Conservation (phyloP, 345 rosid species). For the Euphorbia lathyris region DNA sequence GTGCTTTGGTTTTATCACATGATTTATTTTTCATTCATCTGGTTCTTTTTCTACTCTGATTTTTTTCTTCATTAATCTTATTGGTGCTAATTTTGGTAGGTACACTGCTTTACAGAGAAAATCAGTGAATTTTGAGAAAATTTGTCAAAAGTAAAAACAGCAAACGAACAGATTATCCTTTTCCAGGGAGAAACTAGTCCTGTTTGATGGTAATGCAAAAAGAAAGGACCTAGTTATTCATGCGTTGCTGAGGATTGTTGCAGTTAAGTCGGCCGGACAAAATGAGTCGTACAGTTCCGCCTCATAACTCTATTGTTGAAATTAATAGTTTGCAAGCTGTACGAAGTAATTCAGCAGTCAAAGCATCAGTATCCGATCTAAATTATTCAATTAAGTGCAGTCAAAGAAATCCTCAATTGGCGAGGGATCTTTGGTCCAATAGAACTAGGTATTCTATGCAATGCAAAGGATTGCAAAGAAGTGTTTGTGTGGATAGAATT, state of each 20-base stretch:
- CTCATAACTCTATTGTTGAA: conserved; percentile 36
- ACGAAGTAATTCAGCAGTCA: conserved; percentile 12
- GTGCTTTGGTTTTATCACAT: background rate
- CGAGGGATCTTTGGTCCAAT: conserved; percentile 20
- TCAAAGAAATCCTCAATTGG: conserved; percentile 17
- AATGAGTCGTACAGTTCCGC: conserved; percentile 42
- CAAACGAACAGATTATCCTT: background rate
- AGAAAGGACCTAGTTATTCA: conserved; percentile 3
- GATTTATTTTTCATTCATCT: background rate
- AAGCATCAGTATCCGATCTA: conserved; percentile 12
- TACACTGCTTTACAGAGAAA: background rate
- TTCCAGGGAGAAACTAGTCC: background rate
- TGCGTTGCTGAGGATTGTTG: background rate
- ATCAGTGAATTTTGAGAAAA: background rate
- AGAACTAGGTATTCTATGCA: conserved; percentile 24
- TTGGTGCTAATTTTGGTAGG: conserved; percentile 10
- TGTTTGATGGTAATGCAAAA: conserved; percentile 10
- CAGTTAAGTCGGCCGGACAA: conserved; percentile 17
- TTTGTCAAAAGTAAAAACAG: background rate
- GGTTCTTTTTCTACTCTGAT: background rate
- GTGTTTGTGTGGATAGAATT: conserved; percentile 34
- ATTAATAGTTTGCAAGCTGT: conserved; percentile 27
- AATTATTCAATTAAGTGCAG: conserved; percentile 16
- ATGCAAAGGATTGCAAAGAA: conserved; percentile 37
- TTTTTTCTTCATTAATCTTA: background rate